Percentiles rank a stretch among this genome's conserved stretches.
These are phyloP conservation scores for Leptographium flavum DNA, from an alignment of 2,329 filamentous ascomycete species.

Conservation along the genomic window DNA sequence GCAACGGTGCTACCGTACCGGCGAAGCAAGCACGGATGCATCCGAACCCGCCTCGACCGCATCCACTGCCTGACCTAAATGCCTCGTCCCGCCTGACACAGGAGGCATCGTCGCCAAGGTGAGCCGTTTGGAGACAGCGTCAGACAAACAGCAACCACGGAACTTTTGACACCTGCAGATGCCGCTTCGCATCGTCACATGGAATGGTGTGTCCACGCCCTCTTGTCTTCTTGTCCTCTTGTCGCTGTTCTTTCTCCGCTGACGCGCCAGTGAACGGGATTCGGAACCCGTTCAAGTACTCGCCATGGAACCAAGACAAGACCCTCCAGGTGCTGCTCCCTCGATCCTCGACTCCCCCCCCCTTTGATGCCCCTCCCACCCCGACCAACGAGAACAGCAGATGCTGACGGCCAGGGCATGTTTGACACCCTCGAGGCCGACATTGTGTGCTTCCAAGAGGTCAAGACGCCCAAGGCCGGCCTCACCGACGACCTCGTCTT, in stretches of 20 bases:
- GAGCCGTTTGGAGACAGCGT: background rate
- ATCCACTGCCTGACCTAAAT: no score
- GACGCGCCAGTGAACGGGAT: conserved; percentile 48
- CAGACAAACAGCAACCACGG: background rate
- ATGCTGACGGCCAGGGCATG: conserved; percentile 46
- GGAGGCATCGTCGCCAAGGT: no score
- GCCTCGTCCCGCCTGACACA: no score
- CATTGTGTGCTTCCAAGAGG: conserved; percentile 89
- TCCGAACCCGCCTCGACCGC: no score
- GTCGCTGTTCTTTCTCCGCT: conserved; percentile 11
- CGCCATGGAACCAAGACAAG: conserved; percentile 62
- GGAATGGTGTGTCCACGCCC: conserved; percentile 51
- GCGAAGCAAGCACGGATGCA: no score
- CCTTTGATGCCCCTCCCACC: background rate
- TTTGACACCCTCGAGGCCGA: conserved; percentile 87
- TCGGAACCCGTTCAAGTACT: conserved; percentile 69
- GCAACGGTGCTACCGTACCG: no score
- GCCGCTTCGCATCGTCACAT: conserved; percentile 69
- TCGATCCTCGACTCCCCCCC: no score
- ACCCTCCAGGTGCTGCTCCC: conserved; percentile 47
- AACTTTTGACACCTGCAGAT: conserved; percentile 24
- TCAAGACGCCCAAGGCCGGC: conserved; percentile 91
- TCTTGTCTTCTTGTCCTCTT: background rate
- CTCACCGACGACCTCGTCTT: conserved; percentile 91
- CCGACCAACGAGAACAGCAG: background rate